Evolutionary conservation across 2,329 filamentous ascomycete genomes (phyloP), one percentile per base, ranked within the genome.

Genomic region (Orbilia quercus): DNA sequence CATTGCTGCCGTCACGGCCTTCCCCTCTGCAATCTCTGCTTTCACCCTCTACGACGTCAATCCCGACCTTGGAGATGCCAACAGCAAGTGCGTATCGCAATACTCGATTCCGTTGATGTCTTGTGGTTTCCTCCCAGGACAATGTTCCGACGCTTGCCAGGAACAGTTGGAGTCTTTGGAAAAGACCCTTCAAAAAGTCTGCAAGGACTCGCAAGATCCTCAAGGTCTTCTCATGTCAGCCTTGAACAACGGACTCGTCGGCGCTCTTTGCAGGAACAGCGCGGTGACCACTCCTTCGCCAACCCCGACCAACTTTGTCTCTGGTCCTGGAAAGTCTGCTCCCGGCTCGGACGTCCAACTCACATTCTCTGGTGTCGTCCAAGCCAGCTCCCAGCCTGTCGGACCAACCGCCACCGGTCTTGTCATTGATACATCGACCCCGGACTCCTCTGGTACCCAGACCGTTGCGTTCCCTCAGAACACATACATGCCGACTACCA

Each of bases 41-140:
- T 72, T 72, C 28, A 59, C 67, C 25, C 67, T 72, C 36, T 47
- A 45, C 28, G 59, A 72, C 25, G 25, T 72, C 23, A 59, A 54
- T 12, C 36, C 31, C 11, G 59, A 72, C 16, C 12, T 72, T 44
- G 67, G 67, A 22, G 59, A 72, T 50, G 67, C 48, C 38, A 65
- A 60, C 45, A 36, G 3, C 44, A 72, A 59, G 12, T 72, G 67
- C 28, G 67, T 59, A 22, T 72, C 67, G 34, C 67, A 72, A 60
- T 72, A 65, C 38, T 58, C 51, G n/a, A 72, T 72, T 45, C 67
- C 67, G 12, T 45, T 72, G 51, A 72, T 72, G 67, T 72, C 67
- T 47, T 72, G 67, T 38, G 53, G 53, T 16, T 45, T 51, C 20
- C 53, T 72, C 14, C 67, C 67, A 20, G 67, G 67, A 44, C 36